Base-by-base conservation (phyloP, 1,284 basidiomycete genomes). In the Lignosus rhinocerotis region DNA sequence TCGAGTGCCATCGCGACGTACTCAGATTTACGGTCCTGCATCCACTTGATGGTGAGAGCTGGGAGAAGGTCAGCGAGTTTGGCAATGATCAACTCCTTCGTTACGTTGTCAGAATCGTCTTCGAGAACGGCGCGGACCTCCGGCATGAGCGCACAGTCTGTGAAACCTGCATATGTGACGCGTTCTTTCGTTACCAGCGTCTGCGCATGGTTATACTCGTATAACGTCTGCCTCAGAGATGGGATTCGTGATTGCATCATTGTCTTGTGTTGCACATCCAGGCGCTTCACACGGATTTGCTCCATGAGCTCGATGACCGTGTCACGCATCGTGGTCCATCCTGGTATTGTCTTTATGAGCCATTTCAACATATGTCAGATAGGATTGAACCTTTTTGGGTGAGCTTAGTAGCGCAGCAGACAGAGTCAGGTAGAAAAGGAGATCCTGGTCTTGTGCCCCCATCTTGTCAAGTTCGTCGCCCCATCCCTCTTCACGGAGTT, bases 321-420 rank as follows among this genome's bases (percentile, higher is more conserved):
- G 11, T 52, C 41, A 19, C 51, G 58, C 38, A 64, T 57, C 19
- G 51, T 59, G 21, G 41, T 49, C 59, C 43, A 45, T 30, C 8
- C 43, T 45, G 21, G 21, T 25, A 25, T 30, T 9, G 16, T 9
- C 30, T 16, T 25, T 17, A 14, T 14, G 21, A 30, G 11, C 3
- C 11, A n/a, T 16, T 34, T 14, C 1, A 14, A 12, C 5, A 12
- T n/a, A 16, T 17, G 25, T 2, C 17, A 49, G 16, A 9, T n/a
- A 9, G 10, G 3, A 30, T 53, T 45, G 10, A 14, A 36, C 47
- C 36, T 25, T 21, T 49, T 2, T 49, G 32, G 4, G 47, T 49
- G 31, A 49, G 47, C 47, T 49, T 36, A 17, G 11, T 21, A 11
- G 47, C 31, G 12, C 36, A 32, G 32, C 62, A 61, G 11, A 47